Evolutionary conservation across 768 basidiomycete genomes (phyloP), one percentile per base, ranked within the genome.

Genomic region (Clathrus columnatus): DNA sequence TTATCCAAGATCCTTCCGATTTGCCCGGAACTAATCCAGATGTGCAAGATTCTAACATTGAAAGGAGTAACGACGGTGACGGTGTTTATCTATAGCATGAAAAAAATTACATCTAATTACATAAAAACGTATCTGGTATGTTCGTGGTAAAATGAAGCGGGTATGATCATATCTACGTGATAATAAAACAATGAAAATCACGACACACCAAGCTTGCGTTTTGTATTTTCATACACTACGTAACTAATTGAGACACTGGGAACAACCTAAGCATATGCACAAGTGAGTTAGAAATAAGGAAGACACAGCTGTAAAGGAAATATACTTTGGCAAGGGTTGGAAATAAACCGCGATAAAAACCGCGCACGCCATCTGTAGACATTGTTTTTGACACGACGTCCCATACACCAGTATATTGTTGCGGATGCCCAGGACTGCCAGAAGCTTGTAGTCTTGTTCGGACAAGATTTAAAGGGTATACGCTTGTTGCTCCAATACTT

Each of bases 171-270:
- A 27, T 20, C 28, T 30, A 55, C 48, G 16, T 20, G 17, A 48
- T 7, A 54, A 27, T 21, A n/a, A n/a, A 44, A 49, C 20, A 29
- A 58, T 41, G 20, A 28, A 51, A n/a, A 52, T 18, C 36, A 56
- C 61, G 27, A 41, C 64, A 55, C 54, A 17, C 43, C 54, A 5
- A 55, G 28, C 90, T 75, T 84, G 67, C 84, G 79, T 73, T 90
- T 92, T 63, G 78, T 83, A 62, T 87, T 82, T 67, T 92, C 90
- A 69, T 92, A 92, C 59, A 96, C 94, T 41, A 96, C 83, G 71
- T 96, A 96, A 58, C 91, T 91, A 70, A 98, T 97, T 7, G 93
- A 95, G 43, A 98, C 95, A 4, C 93, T 86, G 50, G 95, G 95
- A 45, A 96, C 84, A 57, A 98, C 95, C 88, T 91, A 62, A n/a